Percentiles rank a stretch among this genome's conserved stretches.
These are phyloP conservation scores for Gypsophila paniculata DNA, from an alignment of 179 eudicot genomes.

Conservation along the genomic window DNA sequence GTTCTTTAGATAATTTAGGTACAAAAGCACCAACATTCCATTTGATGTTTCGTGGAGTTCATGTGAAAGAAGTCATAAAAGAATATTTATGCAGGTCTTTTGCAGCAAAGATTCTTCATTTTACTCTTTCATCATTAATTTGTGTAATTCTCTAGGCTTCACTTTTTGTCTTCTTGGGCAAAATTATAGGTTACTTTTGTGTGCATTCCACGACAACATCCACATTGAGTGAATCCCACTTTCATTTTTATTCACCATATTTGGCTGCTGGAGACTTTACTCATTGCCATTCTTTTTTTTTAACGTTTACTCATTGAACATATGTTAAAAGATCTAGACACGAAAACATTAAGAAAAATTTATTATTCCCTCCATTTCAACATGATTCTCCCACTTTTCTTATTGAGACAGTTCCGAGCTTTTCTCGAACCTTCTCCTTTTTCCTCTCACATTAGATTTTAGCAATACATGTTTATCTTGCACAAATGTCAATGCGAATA, in stretches of 20 bases:
- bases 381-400: no score
- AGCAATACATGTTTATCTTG: no score
- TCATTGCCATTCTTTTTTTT: neutral
- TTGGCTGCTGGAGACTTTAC: constrained; percentile 3
- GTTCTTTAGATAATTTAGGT: neutral
- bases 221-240: constrained; percentile 2
- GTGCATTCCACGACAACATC: constrained; percentile 7
- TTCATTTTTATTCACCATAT: neutral
- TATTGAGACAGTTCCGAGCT: no score
- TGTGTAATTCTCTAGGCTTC: constrained; percentile 14
- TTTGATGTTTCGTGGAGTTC: constrained; percentile 21
- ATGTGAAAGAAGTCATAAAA: constrained; percentile 12
- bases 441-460: no score
- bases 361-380: no score
- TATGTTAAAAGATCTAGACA: no score
- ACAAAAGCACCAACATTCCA: constrained; percentile 12
- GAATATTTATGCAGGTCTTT: neutral
- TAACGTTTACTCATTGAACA: no score
- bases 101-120: constrained; percentile 9
- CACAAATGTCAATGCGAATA: no score
- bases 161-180: constrained; percentile 12
- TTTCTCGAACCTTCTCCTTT: no score
- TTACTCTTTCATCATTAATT: neutral
- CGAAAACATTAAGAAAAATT: no score
- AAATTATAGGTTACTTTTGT: neutral